These are phyloP conservation scores for Fusarium multiceps DNA, from an alignment of 2,329 filamentous ascomycete genomes.

Conservation along the genomic window DNA sequence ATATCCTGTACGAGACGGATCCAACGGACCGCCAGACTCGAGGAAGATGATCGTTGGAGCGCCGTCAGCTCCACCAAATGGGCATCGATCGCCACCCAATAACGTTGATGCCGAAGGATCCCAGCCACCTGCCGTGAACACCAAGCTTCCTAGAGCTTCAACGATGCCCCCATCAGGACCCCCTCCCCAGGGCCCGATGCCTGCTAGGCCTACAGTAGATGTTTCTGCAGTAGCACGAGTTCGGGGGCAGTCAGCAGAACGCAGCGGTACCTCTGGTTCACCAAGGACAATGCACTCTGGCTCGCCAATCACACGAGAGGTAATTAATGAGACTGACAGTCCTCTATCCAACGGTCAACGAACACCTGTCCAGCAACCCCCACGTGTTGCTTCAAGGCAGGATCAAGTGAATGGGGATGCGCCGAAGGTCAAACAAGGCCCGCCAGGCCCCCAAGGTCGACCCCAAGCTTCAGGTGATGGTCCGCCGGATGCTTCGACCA, in stretches of 20 bases:
- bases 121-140: slow-evolving; percentile 49
- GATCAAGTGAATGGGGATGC: slow-evolving; percentile 48
- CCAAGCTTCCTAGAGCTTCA: slow-evolving; percentile 51
- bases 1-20: slow-evolving; percentile 62
- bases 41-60: slow-evolving; percentile 57
- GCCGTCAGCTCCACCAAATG: slow-evolving; percentile 53
- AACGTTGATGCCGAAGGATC: slow-evolving; percentile 54
- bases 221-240: slow-evolving; percentile 56
- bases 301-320: slow-evolving; percentile 55
- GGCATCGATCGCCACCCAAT: slow-evolving; percentile 54
- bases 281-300: slow-evolving; percentile 51
- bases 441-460: slow-evolving; percentile 52
- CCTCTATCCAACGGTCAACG: slow-evolving; percentile 69
- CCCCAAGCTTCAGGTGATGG: slow-evolving; percentile 77
- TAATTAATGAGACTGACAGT: slow-evolving; percentile 60
- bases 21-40: slow-evolving; percentile 62
- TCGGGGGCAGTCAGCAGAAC: slow-evolving; percentile 63
- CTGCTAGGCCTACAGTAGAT: slow-evolving; percentile 59
- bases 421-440: slow-evolving; percentile 50
- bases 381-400: slow-evolving; percentile 52
- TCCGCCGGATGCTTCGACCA: slow-evolving; percentile 66
- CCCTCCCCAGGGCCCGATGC: slow-evolving; percentile 66
- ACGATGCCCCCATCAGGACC: slow-evolving; percentile 59
- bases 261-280: slow-evolving; percentile 53
- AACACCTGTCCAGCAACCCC: slow-evolving; percentile 67